Evolutionary conservation across 2,329 filamentous ascomycete species (phyloP), one percentile per base, ranked within the genome.

Genomic region (Colletotrichum lentis): DNA sequence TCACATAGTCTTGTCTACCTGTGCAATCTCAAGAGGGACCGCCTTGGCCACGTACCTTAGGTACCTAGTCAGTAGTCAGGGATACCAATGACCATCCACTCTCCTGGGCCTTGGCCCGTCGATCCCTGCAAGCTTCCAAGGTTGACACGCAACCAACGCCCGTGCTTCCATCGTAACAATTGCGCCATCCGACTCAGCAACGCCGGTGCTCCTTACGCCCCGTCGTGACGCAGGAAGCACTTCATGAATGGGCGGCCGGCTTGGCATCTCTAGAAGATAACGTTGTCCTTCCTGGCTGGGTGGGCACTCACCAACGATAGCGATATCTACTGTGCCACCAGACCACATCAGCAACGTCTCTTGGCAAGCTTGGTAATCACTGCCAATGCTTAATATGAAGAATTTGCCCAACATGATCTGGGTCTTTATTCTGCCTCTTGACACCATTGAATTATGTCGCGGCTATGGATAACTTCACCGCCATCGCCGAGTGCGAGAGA

Each of bases 401-500:
- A 11, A 14, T 24, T 43, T 22, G 8, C 20, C 16, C 39, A 44
- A 27, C 39, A 31, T 20, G 39, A n/a, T 16, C 18, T 8, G 5
- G 31, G 10, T 3, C 5, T 14, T 16, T 24, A 8, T 24, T 10
- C 10, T 14, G 18, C 24, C 24, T 31, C 14, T n/a, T 16, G 12
- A 8, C 16, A 44, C 16, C 22, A 11, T 14, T n/a, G n/a, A n/a
- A n/a, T n/a, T n/a, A 4, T 1, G 22, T 11, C 18, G 22, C 43
- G 39, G 20, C 31, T 5, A 64, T 64, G 61, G 47, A 64, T 18
- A 68, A 68, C 24, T 58, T 64, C 54, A 64, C 60, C 7, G 12
- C 55, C 37, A 54, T 64, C 35, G 47, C 54, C 22, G 49, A 64
- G n/a, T 68, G 65, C 41, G 64, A 74, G 16, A 3, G 41, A 0